phyloP scores from a whole-genome alignment of 2,329 filamentous ascomycete genomes.

The Diaporthe longicolla region DNA sequence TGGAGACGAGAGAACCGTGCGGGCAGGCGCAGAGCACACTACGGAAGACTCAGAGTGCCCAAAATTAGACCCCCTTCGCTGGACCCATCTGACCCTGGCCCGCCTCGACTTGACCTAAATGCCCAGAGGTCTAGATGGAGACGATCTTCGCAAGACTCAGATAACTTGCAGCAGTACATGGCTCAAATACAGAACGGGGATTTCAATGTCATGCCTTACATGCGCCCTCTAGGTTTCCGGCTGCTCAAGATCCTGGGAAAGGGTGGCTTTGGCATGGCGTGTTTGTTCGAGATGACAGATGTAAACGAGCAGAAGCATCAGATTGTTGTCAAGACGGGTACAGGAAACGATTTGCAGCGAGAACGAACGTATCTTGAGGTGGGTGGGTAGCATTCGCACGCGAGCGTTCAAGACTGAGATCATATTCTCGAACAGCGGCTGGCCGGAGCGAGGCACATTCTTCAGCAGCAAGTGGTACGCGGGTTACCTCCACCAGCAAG shows the following conservation, averaged over 20 bases:
- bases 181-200: not conserved
- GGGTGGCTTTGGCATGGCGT: conserved; percentile 29
- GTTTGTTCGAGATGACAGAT: conserved; percentile 31
- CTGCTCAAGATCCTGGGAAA: conserved; percentile 24
- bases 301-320: not conserved
- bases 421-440: not conserved
- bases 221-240: conserved; percentile 27
- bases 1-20: not conserved
- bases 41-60: not conserved
- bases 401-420: not conserved
- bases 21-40: conserved; percentile 5
- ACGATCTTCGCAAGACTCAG: not conserved
- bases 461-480: conserved; percentile 13
- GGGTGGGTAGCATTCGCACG: not conserved
- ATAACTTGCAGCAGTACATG: conserved; percentile 1
- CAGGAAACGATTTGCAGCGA: not conserved
- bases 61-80: not conserved
- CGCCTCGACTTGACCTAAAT: not conserved
- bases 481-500: conserved; percentile 10
- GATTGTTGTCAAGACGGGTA: conserved; percentile 22
- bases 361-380: not conserved
- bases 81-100: not conserved
- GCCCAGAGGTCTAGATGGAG: not conserved
- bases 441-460: conserved; percentile 25
- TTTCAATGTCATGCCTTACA: conserved; percentile 11